phyloP scores from a whole-genome alignment of 2,329 filamentous ascomycete genomes.

The Hypomyces rosellus region DNA sequence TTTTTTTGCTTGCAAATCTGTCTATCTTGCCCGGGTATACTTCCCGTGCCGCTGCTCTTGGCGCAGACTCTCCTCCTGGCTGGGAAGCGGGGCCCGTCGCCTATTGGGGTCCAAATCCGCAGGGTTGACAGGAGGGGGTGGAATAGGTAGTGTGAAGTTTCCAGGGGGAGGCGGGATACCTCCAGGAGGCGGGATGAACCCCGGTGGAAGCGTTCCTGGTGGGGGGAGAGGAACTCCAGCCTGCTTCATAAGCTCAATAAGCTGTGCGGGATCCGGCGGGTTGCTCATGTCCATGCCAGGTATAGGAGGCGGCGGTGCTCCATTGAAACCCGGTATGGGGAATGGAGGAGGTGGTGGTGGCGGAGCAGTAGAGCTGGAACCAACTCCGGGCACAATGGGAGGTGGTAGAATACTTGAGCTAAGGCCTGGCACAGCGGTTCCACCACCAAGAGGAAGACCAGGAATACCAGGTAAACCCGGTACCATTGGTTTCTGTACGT shows the following conservation, averaged over 20 bases:
- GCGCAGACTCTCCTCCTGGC: slow-evolving; percentile 74
- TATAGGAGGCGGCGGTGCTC: slow-evolving; percentile 43
- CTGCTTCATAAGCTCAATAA: slow-evolving; percentile 60
- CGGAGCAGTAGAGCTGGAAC: slow-evolving; percentile 32
- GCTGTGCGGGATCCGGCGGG: slow-evolving; percentile 53
- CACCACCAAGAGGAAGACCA: slow-evolving; percentile 41
- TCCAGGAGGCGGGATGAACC: slow-evolving; percentile 37
- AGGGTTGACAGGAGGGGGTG: slow-evolving; percentile 34
- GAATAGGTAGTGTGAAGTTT: slow-evolving; percentile 27
- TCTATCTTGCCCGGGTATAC: slow-evolving; percentile 48
- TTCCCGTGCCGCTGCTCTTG: slow-evolving; percentile 65
- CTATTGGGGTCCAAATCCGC: slow-evolving; percentile 26
- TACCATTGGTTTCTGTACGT: slow-evolving; percentile 49
- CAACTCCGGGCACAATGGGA: slow-evolving; percentile 46
- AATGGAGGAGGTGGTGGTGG: slow-evolving; percentile 48
- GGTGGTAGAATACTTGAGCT: slow-evolving; percentile 36
- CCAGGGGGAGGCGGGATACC: slow-evolving; percentile 28
- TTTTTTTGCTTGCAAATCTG: background rate
- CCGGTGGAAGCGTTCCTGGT: slow-evolving; percentile 39
- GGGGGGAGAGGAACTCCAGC: slow-evolving; percentile 57
- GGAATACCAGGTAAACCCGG: slow-evolving; percentile 44
- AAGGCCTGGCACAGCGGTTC: slow-evolving; percentile 33
- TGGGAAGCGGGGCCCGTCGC: slow-evolving; percentile 66
- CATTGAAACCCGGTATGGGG: slow-evolving; percentile 43
- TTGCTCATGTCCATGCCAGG: slow-evolving; percentile 54